Evolutionary conservation across 2,329 filamentous ascomycete species (phyloP).

Genomic region (Xylaria sp.): DNA sequence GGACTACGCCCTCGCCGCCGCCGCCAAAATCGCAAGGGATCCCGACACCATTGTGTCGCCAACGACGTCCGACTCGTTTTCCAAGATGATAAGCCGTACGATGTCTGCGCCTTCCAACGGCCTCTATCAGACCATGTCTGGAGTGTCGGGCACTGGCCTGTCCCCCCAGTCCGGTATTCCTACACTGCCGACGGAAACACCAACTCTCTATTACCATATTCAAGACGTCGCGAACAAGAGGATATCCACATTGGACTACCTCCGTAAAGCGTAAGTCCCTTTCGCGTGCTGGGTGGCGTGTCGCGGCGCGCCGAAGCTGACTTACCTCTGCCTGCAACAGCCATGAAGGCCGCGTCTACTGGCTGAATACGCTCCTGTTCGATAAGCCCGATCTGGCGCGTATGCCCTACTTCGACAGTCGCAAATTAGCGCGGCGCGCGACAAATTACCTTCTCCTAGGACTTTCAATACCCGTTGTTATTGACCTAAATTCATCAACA

Average conservation of each 20-base stretch:
- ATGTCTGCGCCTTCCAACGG: constrained; percentile 47
- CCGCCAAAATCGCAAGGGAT: constrained; percentile 55
- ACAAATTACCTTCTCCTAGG: constrained; percentile 95
- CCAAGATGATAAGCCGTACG: constrained; percentile 59
- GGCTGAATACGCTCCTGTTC: constrained; percentile 98
- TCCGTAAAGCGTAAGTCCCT: constrained; percentile 83
- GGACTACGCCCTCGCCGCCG: constrained; percentile 63
- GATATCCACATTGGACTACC: constrained; percentile 92
- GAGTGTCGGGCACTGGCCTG: constrained; percentile 46
- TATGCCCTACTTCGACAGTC: constrained; percentile 86
- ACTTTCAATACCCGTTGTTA: constrained; percentile 86
- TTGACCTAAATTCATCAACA: constrained; percentile 85
- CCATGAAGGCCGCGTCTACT: constrained; percentile 93
- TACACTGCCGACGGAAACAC: constrained; percentile 58
- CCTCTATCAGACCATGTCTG: constrained; percentile 37
- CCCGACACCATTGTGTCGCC: constrained; percentile 50
- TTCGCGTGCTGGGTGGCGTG: neutral
- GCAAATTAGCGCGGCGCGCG: constrained; percentile 87
- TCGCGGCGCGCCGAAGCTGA: constrained; percentile 9
- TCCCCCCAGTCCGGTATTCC: constrained; percentile 43
- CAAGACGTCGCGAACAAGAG: constrained; percentile 90
- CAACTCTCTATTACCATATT: constrained; percentile 70
- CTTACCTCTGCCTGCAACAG: constrained; percentile 57
- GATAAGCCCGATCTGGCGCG: constrained; percentile 81
- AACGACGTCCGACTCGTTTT: constrained; percentile 53